Conservation (phyloP, 78 protist genomes). For the Pelomyxa schiedti region DNA sequence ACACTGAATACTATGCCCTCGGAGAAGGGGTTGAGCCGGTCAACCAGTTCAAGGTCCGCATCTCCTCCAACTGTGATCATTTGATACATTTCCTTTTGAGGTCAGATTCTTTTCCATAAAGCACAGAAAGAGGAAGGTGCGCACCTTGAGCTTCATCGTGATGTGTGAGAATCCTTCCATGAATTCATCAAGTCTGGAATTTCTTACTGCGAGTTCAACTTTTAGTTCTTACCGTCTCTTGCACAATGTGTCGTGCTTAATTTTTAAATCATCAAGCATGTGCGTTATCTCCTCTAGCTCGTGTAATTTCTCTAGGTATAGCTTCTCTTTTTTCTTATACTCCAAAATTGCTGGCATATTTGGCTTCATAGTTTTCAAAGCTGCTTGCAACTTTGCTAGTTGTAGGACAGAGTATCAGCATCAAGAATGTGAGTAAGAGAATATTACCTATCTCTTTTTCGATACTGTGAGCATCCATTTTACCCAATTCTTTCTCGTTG, state of each 20-base stretch:
- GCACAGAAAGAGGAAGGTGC: too few species aligned
- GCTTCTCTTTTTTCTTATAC: constrained; percentile 51
- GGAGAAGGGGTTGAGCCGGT: constrained; percentile 93
- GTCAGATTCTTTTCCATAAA: too few species aligned
- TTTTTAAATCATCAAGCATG: constrained; percentile 42
- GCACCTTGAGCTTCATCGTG: constrained; percentile 83
- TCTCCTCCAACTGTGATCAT: constrained; percentile 99
- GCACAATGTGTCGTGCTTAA: constrained; percentile 36
- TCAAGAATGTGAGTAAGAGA: too few species aligned
- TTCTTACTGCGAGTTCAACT: constrained; percentile 17
- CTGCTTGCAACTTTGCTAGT: not conserved
- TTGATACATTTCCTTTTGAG: constrained; percentile 73
- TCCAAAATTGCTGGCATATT: constrained; percentile 65
- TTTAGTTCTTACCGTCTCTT: constrained; percentile 22
- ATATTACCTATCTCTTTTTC: too few species aligned
- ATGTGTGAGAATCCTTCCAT: constrained; percentile 88
- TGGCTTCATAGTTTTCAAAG: not conserved
- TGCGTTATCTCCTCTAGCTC: constrained; percentile 54
- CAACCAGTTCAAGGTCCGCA: constrained; percentile 99
- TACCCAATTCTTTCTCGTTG: constrained; percentile 10
- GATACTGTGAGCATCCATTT: too few species aligned
- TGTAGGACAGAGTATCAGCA: too few species aligned
- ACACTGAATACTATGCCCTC: constrained; percentile 95
- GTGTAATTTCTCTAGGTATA: constrained; percentile 10
- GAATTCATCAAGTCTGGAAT: constrained; percentile 82